Base-by-base conservation (phyloP, 1,139 yeast genomes). In the Debaryomycetaceae sp. region DNA sequence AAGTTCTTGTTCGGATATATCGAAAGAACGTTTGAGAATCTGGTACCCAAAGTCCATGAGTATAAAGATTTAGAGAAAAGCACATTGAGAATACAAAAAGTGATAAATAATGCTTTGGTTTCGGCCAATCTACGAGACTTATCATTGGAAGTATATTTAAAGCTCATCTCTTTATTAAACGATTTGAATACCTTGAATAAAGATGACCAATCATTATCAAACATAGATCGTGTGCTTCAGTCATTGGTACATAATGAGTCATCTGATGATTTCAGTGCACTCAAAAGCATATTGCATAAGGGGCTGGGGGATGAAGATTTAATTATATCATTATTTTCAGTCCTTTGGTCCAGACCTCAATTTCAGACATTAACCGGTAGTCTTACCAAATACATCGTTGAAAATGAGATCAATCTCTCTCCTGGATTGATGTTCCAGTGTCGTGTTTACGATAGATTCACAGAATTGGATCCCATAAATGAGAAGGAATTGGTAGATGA, bases 41-140 rank as follows among this genome's bases (percentile, higher is more conserved):
- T 45, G 1, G 52, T 57, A 8, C 75, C 75, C 0, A 46, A 49
- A 19, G 58, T 61, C 3, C 77, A 72, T 46, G 73, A 70, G 45
- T 69, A 60, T 49, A 43, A 56, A 38, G 50, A 67, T 42, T 43
- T 55, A 31, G 67, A 70, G 28, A 50, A 51, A 33, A 68, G 57
- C 45, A 45, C 69, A 17, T 62, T 62, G 33, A 47, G 65, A 22
- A 53, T 70, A 5, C 73, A 68, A 41, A 28, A 44, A 18, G 28
- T 59, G 16, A 37, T 51, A 8, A 2, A 22, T 11, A 11, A 8
- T 22, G 11, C 26, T 3, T 8, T 22, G 3, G 11, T 8, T 11
- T 22, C 26, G 7, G 7, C 26, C 3, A 11, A 22, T 8, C 11
- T 22, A 11, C 7, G 4, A 8, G 26, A 22, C 26, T 8, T 22